These are phyloP conservation scores for Rhodotorula kratochvilovae DNA, from an alignment of 768 basidiomycete genomes.

Conservation along the genomic window DNA sequence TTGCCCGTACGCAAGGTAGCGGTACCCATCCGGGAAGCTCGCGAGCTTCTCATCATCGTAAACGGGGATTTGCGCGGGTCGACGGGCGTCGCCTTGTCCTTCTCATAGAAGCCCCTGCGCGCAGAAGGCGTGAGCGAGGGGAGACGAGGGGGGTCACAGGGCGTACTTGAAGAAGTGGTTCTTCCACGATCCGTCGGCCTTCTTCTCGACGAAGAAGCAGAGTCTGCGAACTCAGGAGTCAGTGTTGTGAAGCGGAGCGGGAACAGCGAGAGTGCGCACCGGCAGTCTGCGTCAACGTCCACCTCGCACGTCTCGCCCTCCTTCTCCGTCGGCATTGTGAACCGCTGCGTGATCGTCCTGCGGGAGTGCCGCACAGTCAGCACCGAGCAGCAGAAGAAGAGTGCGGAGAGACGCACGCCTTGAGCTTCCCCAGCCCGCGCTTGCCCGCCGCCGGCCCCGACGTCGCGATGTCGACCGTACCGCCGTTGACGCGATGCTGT, in stretches of 20 bases:
- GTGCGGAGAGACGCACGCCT: slow-evolving; percentile 26
- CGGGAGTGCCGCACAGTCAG: too few relatives aligned
- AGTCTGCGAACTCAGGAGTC: slow-evolving; percentile 11
- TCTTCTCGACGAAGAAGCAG: slow-evolving; percentile 44
- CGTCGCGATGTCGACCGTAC: slow-evolving; percentile 43
- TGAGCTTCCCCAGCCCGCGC: slow-evolving; percentile 42
- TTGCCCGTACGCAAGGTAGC: slow-evolving; percentile 43
- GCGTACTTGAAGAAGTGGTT: slow-evolving; percentile 40
- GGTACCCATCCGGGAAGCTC: slow-evolving; percentile 41
- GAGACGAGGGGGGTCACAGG: neutral
- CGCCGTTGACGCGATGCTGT: slow-evolving; percentile 42
- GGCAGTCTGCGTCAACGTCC: slow-evolving; percentile 44
- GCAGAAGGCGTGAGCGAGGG: neutral
- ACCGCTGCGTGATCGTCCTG: slow-evolving; percentile 45
- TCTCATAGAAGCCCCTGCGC: slow-evolving; percentile 26
- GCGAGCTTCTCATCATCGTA: slow-evolving; percentile 42
- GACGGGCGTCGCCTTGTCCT: slow-evolving; percentile 36
- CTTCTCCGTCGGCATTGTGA: slow-evolving; percentile 36
- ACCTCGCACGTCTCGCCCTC: slow-evolving; percentile 42
- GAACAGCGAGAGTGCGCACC: neutral
- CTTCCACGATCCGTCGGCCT: slow-evolving; percentile 39
- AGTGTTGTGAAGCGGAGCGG: too few relatives aligned
- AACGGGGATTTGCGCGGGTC: slow-evolving; percentile 39
- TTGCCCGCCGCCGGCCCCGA: slow-evolving; percentile 32
- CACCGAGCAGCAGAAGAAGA: too few relatives aligned